These are phyloP conservation scores for Tagetes patula DNA, from an alignment of 129 eudicot species.

Conservation along the genomic window DNA sequence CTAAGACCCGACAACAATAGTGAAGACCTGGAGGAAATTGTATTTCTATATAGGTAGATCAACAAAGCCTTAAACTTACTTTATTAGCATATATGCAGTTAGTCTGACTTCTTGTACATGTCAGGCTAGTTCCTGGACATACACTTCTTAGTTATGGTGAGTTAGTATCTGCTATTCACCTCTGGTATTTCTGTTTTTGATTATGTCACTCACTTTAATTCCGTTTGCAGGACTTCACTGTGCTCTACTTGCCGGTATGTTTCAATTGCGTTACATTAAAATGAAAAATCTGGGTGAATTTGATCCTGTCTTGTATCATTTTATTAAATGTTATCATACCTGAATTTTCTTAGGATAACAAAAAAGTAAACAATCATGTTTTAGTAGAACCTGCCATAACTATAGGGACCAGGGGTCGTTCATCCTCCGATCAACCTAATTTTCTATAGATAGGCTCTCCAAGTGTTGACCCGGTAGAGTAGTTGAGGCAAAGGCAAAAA, in stretches of 20 bases:
- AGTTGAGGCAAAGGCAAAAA: not conserved
- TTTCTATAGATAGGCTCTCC: not conserved
- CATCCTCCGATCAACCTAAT: not conserved
- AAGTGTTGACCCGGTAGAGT: not conserved
- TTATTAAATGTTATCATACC: not conserved
- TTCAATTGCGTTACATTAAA: slow-evolving; percentile 12
- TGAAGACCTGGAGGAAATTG: slow-evolving; percentile 64
- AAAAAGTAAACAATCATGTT: not conserved
- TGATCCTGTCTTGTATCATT: not conserved
- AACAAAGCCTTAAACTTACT: not conserved
- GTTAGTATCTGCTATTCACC: slow-evolving; percentile 14
- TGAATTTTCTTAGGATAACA: not conserved
- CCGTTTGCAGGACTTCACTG: slow-evolving; percentile 77
- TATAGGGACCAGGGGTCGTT: not conserved
- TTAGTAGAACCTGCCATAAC: not conserved
- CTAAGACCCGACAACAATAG: slow-evolving; percentile 62
- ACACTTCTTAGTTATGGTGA: slow-evolving; percentile 87
- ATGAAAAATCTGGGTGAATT: not conserved
- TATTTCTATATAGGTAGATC: slow-evolving; percentile 70
- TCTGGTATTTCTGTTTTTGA: slow-evolving; percentile 8
- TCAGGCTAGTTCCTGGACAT: slow-evolving; percentile 88
- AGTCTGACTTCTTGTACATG: slow-evolving; percentile 23
- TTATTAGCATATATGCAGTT: slow-evolving; percentile 9
- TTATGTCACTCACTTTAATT: slow-evolving; percentile 27
- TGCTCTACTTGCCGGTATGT: slow-evolving; percentile 90